phyloP scores from a whole-genome alignment of 805 yeast species.

The Pichia sporocuriosa region DNA sequence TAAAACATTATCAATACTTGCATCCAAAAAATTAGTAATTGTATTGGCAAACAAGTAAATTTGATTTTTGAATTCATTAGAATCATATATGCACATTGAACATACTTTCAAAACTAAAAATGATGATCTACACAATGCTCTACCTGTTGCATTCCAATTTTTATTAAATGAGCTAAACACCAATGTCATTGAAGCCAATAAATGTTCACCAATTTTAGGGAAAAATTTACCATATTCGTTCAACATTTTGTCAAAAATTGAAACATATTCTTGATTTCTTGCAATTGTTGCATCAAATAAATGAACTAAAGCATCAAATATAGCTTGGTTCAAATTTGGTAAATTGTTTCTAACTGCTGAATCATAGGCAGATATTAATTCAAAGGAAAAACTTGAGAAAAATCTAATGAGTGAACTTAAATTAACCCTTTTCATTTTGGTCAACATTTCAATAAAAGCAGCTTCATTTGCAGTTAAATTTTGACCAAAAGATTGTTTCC shows the following conservation, averaged over 20 bases:
- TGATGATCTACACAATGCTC: constrained; percentile 57
- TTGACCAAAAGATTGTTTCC: constrained; percentile 41
- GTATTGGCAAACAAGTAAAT: constrained; percentile 29
- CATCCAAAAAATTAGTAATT: constrained; percentile 38
- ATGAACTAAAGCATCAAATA: constrained; percentile 53
- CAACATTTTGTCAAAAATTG: constrained; percentile 47
- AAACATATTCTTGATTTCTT: constrained; percentile 56
- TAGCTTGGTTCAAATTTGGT: constrained; percentile 25
- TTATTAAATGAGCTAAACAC: constrained; percentile 42
- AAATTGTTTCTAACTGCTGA: constrained; percentile 18
- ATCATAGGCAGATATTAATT: constrained; percentile 30
- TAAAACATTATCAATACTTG: constrained; percentile 40
- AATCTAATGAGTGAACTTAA: constrained; percentile 47
- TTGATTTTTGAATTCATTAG: constrained; percentile 10
- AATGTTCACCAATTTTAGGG: constrained; percentile 46
- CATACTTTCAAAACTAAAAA: constrained; percentile 44
- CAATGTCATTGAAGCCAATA: constrained; percentile 40
- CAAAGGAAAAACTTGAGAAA: constrained; percentile 49
- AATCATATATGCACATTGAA: constrained; percentile 14
- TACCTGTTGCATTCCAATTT: constrained; percentile 56
- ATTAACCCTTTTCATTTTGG: constrained; percentile 48
- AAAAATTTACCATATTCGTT: constrained; percentile 28
- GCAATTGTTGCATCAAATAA: constrained; percentile 58
- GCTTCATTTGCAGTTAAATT: constrained; percentile 34
- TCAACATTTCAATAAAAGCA: constrained; percentile 42